Evolutionary conservation across 2,329 filamentous ascomycete species (phyloP).

Genomic region (Alternaria consortialis): DNA sequence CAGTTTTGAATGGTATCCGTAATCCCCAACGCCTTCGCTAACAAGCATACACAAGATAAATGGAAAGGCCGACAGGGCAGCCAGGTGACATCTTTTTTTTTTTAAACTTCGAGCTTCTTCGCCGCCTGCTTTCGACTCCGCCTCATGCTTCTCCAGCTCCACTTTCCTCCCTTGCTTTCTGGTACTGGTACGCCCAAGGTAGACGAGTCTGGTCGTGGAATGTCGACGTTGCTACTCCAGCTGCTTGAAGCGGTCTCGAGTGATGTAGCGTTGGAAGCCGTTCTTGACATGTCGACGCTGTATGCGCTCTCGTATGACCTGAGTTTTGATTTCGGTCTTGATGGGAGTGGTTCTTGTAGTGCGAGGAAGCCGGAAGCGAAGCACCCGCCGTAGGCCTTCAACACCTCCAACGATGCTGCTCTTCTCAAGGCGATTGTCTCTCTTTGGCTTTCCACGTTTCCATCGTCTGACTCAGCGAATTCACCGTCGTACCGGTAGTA

Average conservation of each 20-base stretch:
- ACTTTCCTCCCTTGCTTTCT: constrained; percentile 24
- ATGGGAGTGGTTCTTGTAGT: constrained; percentile 34
- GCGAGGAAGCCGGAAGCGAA: constrained; percentile 44
- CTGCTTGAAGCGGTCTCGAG: constrained; percentile 21
- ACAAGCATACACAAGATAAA: constrained; percentile 17
- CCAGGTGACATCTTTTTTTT: not conserved
- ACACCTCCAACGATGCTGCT: constrained; percentile 38
- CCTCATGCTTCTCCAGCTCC: constrained; percentile 36
- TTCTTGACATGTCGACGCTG: constrained; percentile 31
- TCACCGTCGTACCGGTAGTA: constrained; percentile 32
- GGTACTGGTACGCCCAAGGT: constrained; percentile 33
- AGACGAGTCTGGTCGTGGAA: constrained; percentile 45
- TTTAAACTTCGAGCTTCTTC: constrained; percentile 7
- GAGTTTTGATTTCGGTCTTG: constrained; percentile 29
- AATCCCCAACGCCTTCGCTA: constrained; percentile 31
- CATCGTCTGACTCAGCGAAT: constrained; percentile 34
- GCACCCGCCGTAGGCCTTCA: constrained; percentile 46
- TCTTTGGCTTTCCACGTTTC: constrained; percentile 25
- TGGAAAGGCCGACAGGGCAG: constrained; percentile 9
- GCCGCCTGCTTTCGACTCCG: constrained; percentile 24
- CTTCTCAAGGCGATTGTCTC: constrained; percentile 33
- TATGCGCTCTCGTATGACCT: constrained; percentile 34
- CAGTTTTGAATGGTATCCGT: constrained; percentile 6
- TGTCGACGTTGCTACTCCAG: constrained; percentile 26
- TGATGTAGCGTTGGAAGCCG: constrained; percentile 38